Conservation (phyloP, 352 stramenopile genomes). For the Phytophthora podocarpi region DNA sequence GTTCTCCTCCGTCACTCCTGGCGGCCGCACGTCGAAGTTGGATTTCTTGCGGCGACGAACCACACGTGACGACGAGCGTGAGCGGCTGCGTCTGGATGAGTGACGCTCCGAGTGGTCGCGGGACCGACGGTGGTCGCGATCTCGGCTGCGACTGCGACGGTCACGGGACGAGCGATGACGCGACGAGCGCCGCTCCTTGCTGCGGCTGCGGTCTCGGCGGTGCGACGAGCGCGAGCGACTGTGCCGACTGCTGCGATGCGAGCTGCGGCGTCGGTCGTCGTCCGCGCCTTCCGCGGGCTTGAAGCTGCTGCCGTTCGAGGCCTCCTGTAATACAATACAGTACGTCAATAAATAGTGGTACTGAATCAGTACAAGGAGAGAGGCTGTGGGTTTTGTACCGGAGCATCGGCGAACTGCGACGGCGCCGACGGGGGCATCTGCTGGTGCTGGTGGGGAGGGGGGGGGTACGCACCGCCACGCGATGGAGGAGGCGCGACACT, state of each 20-base stretch:
- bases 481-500: conserved; percentile 22
- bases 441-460: conserved; percentile 5
- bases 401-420: conserved; percentile 70
- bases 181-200: conserved; percentile 44
- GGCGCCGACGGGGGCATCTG: conserved; percentile 31
- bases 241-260: conserved; percentile 46
- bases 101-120: conserved; percentile 47
- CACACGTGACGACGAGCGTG: conserved; percentile 47
- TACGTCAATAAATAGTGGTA: conserved; percentile 1
- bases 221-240: conserved; percentile 53
- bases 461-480: conserved; percentile 20
- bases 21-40: conserved; percentile 85
- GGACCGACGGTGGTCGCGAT: conserved; percentile 38
- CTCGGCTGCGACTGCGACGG: conserved; percentile 46
- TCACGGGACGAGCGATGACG: conserved; percentile 48
- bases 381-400: conserved; percentile 33
- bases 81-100: conserved; percentile 47
- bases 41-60: conserved; percentile 72
- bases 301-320: conserved; percentile 18
- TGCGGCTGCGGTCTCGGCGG: conserved; percentile 40
- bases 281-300: conserved; percentile 20
- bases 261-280: conserved; percentile 34
- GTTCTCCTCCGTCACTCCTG: conserved; percentile 84
- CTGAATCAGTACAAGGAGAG: neutral
- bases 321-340: conserved; percentile 26